Conservation (phyloP, 805 yeast species). For the Yarrowia sp. region DNA sequence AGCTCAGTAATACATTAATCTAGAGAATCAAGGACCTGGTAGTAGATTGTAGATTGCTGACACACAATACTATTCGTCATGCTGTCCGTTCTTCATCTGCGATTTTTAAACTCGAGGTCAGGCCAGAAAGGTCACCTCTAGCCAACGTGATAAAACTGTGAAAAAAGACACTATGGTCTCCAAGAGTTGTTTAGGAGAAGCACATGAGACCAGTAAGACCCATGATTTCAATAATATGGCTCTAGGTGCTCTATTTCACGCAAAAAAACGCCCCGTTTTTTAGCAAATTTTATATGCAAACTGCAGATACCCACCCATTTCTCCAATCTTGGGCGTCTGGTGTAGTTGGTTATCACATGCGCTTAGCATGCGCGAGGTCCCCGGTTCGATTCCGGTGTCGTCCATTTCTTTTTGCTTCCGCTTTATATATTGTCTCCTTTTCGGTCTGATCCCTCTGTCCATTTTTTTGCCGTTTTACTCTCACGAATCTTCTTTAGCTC, state of each 20-base stretch:
- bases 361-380: constrained; percentile 20
- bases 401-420: neutral
- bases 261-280: neutral
- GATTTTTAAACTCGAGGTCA: no score
- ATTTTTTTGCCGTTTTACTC: no score
- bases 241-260: neutral
- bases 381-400: constrained; percentile 19
- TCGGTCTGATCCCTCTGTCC: neutral
- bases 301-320: neutral
- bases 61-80: no score
- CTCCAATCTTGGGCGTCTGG: neutral
- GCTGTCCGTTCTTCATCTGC: no score
- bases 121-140: no score
- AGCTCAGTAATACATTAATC: constrained; percentile 23
- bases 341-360: constrained; percentile 17
- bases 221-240: no score
- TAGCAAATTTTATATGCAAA: neutral
- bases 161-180: no score
- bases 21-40: neutral
- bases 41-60: no score
- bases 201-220: no score
- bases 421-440: neutral
- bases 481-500: neutral
- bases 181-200: no score
- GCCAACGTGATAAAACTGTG: no score